Conservation (phyloP, 768 basidiomycete species). For the Lanmaoa rubissima region DNA sequence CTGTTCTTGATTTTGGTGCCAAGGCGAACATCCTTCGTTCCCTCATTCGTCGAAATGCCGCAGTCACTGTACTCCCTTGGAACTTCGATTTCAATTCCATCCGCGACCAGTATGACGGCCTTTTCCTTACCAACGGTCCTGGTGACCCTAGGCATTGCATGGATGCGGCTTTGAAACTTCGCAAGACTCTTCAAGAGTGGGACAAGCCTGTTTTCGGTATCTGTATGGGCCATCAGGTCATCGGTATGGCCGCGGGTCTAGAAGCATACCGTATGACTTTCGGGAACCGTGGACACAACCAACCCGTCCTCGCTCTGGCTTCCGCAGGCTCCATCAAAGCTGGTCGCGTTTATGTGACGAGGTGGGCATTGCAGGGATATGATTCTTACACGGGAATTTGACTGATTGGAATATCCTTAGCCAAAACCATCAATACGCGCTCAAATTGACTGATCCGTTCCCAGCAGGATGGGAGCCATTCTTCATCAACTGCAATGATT, state of each 20-base stretch:
- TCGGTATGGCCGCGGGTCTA: constrained; percentile 95
- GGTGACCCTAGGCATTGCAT: constrained; percentile 90
- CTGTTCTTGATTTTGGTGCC: constrained; percentile 94
- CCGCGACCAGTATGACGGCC: constrained; percentile 87
- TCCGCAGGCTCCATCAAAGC: constrained; percentile 91
- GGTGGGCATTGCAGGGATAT: constrained; percentile 39
- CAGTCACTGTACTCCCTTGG: constrained; percentile 97
- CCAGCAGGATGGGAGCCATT: constrained; percentile 97
- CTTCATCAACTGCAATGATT: constrained; percentile 99
- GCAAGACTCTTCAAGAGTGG: constrained; percentile 86
- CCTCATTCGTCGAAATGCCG: constrained; percentile 85
- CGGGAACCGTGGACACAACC: constrained; percentile 99
- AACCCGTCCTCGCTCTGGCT: constrained; percentile 95
- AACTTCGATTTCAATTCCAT: constrained; percentile 94
- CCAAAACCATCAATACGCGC: constrained; percentile 99
- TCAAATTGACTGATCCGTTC: constrained; percentile 92
- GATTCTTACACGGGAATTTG: background rate
- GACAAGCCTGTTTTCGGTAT: constrained; percentile 94
- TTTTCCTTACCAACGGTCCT: constrained; percentile 96
- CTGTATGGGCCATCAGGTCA: constrained; percentile 98
- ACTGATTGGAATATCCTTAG: constrained; percentile 35
- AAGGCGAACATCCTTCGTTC: constrained; percentile 97
- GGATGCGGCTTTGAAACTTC: constrained; percentile 77
- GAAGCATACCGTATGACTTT: constrained; percentile 99
- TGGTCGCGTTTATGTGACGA: constrained; percentile 96